Evolutionary conservation across 805 yeast genomes (phyloP).

Genomic region (Kazachstania kunashirensis): DNA sequence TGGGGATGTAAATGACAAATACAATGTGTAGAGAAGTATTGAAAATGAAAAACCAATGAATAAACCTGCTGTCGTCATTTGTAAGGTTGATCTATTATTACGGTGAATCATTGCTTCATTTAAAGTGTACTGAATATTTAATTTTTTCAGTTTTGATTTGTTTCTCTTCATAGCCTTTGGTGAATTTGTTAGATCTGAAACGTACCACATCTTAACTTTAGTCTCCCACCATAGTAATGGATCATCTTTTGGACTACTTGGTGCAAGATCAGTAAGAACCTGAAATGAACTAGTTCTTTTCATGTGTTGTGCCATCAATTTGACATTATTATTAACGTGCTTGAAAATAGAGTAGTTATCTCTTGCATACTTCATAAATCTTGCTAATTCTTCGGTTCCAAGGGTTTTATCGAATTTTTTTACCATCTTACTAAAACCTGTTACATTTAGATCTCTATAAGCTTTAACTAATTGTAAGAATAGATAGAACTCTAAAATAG

Average conservation of each 20-base stretch:
- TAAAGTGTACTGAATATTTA: conserved; percentile 24
- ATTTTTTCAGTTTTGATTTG: conserved; percentile 21
- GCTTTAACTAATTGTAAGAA: conserved; percentile 27
- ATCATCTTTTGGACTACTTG: conserved; percentile 19
- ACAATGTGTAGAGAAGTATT: conserved; percentile 50
- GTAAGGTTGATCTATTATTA: conserved; percentile 27
- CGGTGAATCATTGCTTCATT: conserved; percentile 29
- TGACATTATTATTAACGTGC: conserved; percentile 20
- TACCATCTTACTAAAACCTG: conserved; percentile 80
- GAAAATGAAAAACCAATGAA: conserved; percentile 65
- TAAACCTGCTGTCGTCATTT: conserved; percentile 54
- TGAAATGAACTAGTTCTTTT: conserved; percentile 13
- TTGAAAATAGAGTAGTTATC: conserved; percentile 20
- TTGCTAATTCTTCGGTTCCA: conserved; percentile 18
- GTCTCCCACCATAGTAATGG: conserved; percentile 26
- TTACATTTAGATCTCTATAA: conserved; percentile 67
- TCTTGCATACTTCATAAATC: conserved; percentile 22
- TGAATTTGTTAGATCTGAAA: conserved; percentile 25
- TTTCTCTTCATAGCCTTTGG: conserved; percentile 22
- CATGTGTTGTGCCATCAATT: conserved; percentile 21
- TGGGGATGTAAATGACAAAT: conserved; percentile 38
- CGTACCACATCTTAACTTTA: conserved; percentile 33
- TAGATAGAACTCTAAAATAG: conserved; percentile 26
- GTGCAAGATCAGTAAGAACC: conserved; percentile 10
- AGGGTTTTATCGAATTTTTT: conserved; percentile 76